Conservation (phyloP, 768 basidiomycete species). For the Aureoboletus auriporus region DNA sequence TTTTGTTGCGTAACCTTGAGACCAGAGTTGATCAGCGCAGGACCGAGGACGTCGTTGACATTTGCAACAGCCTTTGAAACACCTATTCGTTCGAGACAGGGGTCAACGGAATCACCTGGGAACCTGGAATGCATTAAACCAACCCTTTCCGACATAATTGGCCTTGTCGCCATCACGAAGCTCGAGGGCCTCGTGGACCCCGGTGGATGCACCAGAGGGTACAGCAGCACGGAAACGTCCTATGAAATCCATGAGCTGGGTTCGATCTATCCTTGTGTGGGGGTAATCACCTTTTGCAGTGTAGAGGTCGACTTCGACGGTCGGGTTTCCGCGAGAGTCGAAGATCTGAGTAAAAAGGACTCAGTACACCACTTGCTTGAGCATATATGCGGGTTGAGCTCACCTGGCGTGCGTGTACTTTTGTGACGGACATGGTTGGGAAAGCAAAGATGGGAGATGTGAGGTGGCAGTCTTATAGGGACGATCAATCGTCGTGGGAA, state of each 20-base stretch:
- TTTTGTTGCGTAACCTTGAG: constrained; percentile 87
- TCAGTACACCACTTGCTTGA: constrained; percentile 8
- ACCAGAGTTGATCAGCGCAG: constrained; percentile 79
- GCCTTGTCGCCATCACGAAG: constrained; percentile 95
- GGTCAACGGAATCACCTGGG: not conserved
- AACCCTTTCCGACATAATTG: constrained; percentile 94
- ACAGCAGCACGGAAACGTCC: constrained; percentile 93
- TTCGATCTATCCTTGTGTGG: constrained; percentile 4
- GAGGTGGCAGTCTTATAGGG: constrained; percentile 19
- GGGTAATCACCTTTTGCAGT: constrained; percentile 72
- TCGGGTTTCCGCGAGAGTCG: constrained; percentile 98
- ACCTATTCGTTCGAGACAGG: constrained; percentile 44
- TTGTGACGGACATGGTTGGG: constrained; percentile 82
- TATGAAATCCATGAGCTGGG: constrained; percentile 30
- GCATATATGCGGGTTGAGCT: constrained; percentile 7
- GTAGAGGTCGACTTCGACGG: constrained; percentile 89
- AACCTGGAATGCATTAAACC: constrained; percentile 14
- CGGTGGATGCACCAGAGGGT: constrained; percentile 97
- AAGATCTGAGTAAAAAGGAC: constrained; percentile 67
- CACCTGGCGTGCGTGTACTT: constrained; percentile 92
- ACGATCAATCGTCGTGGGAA: constrained; percentile 24
- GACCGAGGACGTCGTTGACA: constrained; percentile 89
- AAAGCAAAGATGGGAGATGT: constrained; percentile 18
- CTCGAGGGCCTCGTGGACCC: constrained; percentile 97
- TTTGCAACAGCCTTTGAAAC: constrained; percentile 92